Base-by-base conservation (phyloP, 2,329 filamentous ascomycete species). In the Sclerotinia borealis region DNA sequence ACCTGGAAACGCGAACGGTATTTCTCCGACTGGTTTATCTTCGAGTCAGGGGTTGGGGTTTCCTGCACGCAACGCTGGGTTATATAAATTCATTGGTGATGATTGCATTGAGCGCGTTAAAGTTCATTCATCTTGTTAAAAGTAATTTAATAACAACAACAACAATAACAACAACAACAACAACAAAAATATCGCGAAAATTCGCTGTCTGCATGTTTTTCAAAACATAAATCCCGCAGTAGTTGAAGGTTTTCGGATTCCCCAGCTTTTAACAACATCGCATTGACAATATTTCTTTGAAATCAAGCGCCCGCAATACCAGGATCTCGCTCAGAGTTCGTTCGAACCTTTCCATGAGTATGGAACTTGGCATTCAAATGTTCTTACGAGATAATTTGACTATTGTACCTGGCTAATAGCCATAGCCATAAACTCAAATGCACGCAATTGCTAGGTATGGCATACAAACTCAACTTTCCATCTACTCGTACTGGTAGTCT, bases 61-160 rank as follows among this genome's bases (percentile, higher is more conserved):
- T 54, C 31, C 56, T 50, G 56, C 56, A 37, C 29, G n/a, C 55
- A 59, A 9, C 22, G 19, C 10, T 36, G 55, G 10, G 4, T 8
- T 29, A 7, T 13, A 43, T 29, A 7, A 19, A 43, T 49, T 61
- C 36, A 70, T 71, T 71, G 70, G 71, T 36, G n/a, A 19, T 41
- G 54, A 37, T 29, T 50, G 54, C 43, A 31, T 39, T 34, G 66
- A 67, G 68, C 70, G 71, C 69, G 79, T 64, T 76, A 78, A 34
- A 15, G 27, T 45, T 58, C 8, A 17, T 25, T 45, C 29, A 58
- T 34, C 0, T n/a, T n/a, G n/a, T n/a, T n/a, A n/a, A n/a, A 39
- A 27, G 49, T 52, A 52, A 22, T 52, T 52, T 36, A n/a, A 37
- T 19, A 37, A 25, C 31, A 52, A 52, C 49, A 37, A 25, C n/a